These are phyloP conservation scores for Xanthoparmelia taractica DNA, from an alignment of 495 filamentous ascomycete genomes.

Conservation along the genomic window DNA sequence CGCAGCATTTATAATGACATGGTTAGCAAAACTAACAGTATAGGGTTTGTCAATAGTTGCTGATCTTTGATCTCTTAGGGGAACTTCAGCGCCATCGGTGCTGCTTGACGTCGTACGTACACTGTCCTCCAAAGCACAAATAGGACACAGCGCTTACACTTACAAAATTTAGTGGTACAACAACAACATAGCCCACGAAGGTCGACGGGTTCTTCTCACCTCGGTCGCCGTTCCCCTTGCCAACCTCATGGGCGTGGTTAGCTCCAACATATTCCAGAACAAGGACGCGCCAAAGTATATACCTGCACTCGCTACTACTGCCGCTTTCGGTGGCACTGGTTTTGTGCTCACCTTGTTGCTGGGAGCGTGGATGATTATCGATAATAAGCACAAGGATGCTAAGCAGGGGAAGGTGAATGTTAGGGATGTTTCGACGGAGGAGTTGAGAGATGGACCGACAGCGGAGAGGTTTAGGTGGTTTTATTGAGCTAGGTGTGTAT, in stretches of 20 bases:
- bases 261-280: slow-evolving; percentile 64
- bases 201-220: slow-evolving; percentile 60
- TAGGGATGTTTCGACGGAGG: slow-evolving; percentile 59
- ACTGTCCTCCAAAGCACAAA: background rate
- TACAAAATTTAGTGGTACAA: slow-evolving; percentile 53
- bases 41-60: too few relatives aligned
- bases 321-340: slow-evolving; percentile 61
- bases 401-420: slow-evolving; percentile 55
- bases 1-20: slow-evolving; percentile 76
- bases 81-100: background rate
- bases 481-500: slow-evolving; percentile 8
- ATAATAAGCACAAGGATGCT: slow-evolving; percentile 58
- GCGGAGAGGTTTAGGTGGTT: slow-evolving; percentile 67
- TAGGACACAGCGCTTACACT: background rate
- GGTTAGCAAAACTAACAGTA: slow-evolving; percentile 40
- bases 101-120: slow-evolving; percentile 5
- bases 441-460: slow-evolving; percentile 58
- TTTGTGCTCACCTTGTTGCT: slow-evolving; percentile 48
- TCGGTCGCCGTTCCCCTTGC: slow-evolving; percentile 68
- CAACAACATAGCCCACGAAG: slow-evolving; percentile 74
- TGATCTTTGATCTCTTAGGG: background rate
- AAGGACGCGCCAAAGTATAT: slow-evolving; percentile 66
- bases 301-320: slow-evolving; percentile 65
- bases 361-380: slow-evolving; percentile 61
- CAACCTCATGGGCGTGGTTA: slow-evolving; percentile 74